Percentiles rank a stretch among this genome's conserved stretches.
phyloP scores from a whole-genome alignment of 257 asterid genomes.

The Scutellaria minor region DNA sequence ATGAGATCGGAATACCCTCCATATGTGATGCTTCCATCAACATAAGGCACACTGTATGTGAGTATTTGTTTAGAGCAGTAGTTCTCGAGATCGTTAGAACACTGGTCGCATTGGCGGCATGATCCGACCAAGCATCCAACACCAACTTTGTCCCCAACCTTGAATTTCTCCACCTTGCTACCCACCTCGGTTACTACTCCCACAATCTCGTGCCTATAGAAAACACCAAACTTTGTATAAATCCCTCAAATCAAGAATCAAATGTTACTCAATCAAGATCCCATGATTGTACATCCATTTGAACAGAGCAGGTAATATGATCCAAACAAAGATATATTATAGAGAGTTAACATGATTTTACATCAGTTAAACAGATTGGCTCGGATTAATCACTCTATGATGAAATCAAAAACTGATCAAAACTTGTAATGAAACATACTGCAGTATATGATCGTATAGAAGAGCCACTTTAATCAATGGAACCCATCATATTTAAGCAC shows the following conservation, averaged over 20 bases:
- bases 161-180: constrained; percentile 51
- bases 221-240: neutral
- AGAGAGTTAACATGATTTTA: no score
- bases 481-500: neutral
- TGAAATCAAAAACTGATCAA: no score
- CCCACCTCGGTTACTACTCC: constrained; percentile 71
- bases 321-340: no score
- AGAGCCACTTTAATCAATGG: neutral
- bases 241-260: neutral
- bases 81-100: constrained; percentile 55
- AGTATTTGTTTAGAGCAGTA: constrained; percentile 47
- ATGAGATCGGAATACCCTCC: constrained; percentile 65
- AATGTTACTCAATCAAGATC: neutral
- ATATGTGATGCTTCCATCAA: constrained; percentile 52
- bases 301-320: neutral
- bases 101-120: constrained; percentile 57
- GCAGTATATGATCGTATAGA: neutral
- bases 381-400: neutral
- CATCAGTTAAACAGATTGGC: neutral
- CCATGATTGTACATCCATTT: neutral
- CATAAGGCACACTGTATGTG: constrained; percentile 40
- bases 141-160: constrained; percentile 67
- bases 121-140: constrained; percentile 72
- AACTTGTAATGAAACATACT: neutral
- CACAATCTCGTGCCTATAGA: constrained; percentile 65